Base-by-base conservation (phyloP, 352 stramenopile species). In the Globisporangium echinulatum region DNA sequence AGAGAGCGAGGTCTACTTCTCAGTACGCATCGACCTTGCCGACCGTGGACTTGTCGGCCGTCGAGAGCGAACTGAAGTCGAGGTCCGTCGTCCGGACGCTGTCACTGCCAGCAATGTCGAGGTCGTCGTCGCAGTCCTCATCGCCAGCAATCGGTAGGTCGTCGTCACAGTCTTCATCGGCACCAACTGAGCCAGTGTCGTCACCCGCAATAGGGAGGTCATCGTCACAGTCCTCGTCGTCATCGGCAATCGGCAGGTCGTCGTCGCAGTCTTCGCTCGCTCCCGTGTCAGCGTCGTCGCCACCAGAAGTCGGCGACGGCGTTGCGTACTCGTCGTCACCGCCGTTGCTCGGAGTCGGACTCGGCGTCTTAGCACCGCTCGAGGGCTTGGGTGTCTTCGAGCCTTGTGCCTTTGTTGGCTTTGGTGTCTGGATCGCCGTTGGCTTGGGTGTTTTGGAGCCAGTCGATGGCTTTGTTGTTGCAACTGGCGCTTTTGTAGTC, bases 11-110 rank as follows among this genome's bases (percentile, higher is more conserved):
- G 38, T 59, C 53, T 59, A 63, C 58, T 63, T 63, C 25, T 33
- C 25, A 58, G 68, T 71, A 53, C 25, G 69, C 59, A 9, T 67
- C 57, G 44, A 77, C 69, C 13, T 58, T 77, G 40, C 63, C 62
- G 38, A 60, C 44, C 5, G 46, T 63, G 4, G 50, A 60, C 6
- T 52, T 38, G 13, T 63, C 69, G 8, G 70, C 44, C 5, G 49
- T 46, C 49, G 57, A 39, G 51, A 78, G 39, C 42, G 55, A 67
- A 44, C 47, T 56, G 52, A 82, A 82, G 53, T 62, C 58, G 44
- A 79, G 68, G 61, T 63, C 62, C 49, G 70, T 69, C 25, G 61
- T 70, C 4, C 64, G 65, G 25, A 64, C 54, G 47, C 64, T 67
- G 36, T 63, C 55, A 13, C 46, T 55, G 49, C 62, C 62, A 10